Base-by-base conservation (phyloP, 352 stramenopile species). In the Pythium utonaiense region DNA sequence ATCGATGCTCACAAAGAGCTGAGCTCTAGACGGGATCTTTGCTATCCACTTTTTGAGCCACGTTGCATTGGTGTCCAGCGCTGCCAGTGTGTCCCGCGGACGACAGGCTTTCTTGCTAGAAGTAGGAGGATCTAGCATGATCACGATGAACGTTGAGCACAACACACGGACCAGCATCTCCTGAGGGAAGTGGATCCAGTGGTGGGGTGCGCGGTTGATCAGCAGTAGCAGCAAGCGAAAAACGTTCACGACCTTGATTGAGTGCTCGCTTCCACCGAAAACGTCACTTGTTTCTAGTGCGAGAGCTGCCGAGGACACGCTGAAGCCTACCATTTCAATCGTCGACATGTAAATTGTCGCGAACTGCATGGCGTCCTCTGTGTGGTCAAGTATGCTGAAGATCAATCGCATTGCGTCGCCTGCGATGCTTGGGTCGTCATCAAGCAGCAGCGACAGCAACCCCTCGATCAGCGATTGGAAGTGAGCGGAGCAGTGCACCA, bases 181-280 rank as follows among this genome's bases (percentile, higher is more conserved):
- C 0, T 60, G 1, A 6, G 77, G 62, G 33, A 86, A 77, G 57
- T 91, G 77, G 19, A 86, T 71, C 81, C 81, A 91, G 50, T 89
- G 74, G 14, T 64, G 62, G 13, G 70, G 67, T 0, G 78, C 31
- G 27, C 57, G 65, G 22, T 22, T 55, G n/a, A 89, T 14, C 21
- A 86, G 16, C 3, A 73, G 19, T 13, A 72, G 56, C 5, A 88
- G 19, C 1, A 91, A 41, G 22, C 78, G 77, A 55, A 78, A 76
- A 10, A 70, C 71, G 40, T 89, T 70, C 31, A 80, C 36, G 1
- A 68, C 41, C 21, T 57, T 56, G 21, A 70, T 38, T 2, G 36
- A 13, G n/a, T 4, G 28, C 25, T 51, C 33, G 5, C 2, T 75
- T 44, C 0, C 24, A 49, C 12, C 9, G 7, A 60, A 53, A 1